These are phyloP conservation scores for Parasitella parasitica DNA, from an alignment of 371 early-diverging fungal genomes.

Conservation along the genomic window DNA sequence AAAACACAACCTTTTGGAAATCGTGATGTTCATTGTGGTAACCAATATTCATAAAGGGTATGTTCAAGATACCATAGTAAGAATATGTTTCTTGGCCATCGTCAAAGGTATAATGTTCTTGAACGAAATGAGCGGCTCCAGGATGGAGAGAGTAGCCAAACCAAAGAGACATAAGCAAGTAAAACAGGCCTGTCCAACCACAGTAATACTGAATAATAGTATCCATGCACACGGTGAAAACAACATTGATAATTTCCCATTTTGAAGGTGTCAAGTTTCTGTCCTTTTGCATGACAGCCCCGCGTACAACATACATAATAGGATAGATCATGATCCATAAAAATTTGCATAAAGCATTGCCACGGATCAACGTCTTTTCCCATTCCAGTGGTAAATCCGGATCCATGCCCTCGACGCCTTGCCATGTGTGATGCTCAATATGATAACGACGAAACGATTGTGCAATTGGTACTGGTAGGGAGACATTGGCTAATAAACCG, in stretches of 20 bases:
- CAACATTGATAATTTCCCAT: conserved; percentile 84
- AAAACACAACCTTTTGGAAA: conserved; percentile 64
- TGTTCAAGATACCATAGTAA: conserved; percentile 93
- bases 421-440: conserved; percentile 94
- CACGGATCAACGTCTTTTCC: conserved; percentile 79
- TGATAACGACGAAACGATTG: conserved; percentile 92
- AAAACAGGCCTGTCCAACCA: conserved; percentile 70
- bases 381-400: conserved; percentile 93
- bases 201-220: conserved; percentile 55
- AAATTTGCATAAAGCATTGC: conserved; percentile 72
- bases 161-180: conserved; percentile 79
- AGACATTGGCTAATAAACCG: conserved; percentile 83
- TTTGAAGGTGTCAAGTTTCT: conserved; percentile 63
- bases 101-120: conserved; percentile 96
- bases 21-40: conserved; percentile 99
- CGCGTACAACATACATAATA: conserved; percentile 88
- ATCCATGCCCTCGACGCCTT: conserved; percentile 92
- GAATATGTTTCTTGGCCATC: conserved; percentile 97
- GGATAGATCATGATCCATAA: conserved; percentile 87
- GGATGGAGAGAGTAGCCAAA: conserved; percentile 94
- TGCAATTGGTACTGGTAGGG: conserved; percentile 78
- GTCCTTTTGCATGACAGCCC: conserved; percentile 64
- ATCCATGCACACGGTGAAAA: conserved; percentile 66
- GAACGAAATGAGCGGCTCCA: conserved; percentile 95
- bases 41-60: conserved; percentile 82